phyloP scores from a whole-genome alignment of 176 grass and related monocot genomes.

The Lolium multiflorum region DNA sequence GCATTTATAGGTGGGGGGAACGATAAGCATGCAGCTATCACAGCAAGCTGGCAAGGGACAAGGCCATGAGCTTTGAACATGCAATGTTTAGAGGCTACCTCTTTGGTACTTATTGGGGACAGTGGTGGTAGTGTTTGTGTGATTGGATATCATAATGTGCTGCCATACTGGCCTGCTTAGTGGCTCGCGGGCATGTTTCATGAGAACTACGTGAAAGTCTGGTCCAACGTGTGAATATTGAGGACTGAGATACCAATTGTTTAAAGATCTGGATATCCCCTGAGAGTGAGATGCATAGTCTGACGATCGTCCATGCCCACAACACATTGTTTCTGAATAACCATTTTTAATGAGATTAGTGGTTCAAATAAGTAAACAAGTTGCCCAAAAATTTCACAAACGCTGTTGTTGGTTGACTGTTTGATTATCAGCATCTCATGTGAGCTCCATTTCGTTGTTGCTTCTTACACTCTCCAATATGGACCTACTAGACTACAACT shows the following conservation, averaged over 20 bases:
- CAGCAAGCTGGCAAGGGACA: conserved; percentile 30
- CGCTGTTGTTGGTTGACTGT: neutral
- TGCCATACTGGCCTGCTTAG: conserved; percentile 7
- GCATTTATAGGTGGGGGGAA: conserved; percentile 36
- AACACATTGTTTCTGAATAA: neutral
- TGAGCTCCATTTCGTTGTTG: conserved; percentile 3
- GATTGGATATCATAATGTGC: conserved; percentile 15
- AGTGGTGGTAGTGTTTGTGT: neutral
- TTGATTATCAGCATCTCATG: conserved; percentile 34
- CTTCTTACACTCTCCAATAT: conserved; percentile 12
- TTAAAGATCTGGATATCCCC: neutral
- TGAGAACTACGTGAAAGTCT: neutral
- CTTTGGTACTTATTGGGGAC: conserved; percentile 6
- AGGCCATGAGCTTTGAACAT: conserved; percentile 46
- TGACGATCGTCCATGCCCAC: neutral
- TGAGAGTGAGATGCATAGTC: neutral
- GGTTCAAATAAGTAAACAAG: conserved; percentile 5
- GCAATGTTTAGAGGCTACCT: conserved; percentile 41
- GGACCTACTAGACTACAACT: conserved; percentile 13
- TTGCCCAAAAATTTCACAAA: conserved; percentile 33
- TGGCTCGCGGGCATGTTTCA: conserved; percentile 8
- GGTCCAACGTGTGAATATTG: conserved; percentile 1
- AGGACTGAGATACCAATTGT: neutral
- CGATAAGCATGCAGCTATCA: conserved; percentile 5
- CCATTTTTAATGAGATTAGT: neutral